phyloP scores from a whole-genome alignment of 495 filamentous ascomycete genomes.

The Daldinia vernicosa region DNA sequence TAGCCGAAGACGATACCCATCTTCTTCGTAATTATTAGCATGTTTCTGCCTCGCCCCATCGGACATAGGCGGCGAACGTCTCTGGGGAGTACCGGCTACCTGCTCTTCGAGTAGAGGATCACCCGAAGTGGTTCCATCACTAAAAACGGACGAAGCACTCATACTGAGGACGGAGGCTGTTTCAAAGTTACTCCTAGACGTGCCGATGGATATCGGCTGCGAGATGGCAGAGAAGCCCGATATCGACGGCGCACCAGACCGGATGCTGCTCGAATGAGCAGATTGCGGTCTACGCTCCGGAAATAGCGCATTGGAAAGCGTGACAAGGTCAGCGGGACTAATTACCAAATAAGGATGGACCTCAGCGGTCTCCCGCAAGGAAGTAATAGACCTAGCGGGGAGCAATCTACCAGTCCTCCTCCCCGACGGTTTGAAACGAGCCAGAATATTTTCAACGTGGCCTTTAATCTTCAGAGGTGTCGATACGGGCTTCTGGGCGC shows the following conservation, averaged over 20 bases:
- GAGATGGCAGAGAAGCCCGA: conserved; percentile 67
- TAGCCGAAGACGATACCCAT: conserved; percentile 62
- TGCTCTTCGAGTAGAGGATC: conserved; percentile 68
- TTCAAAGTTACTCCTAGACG: conserved; percentile 59
- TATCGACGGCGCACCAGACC: conserved; percentile 72
- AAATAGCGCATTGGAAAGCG: conserved; percentile 75
- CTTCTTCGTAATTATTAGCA: conserved; percentile 61
- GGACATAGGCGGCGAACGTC: conserved; percentile 55
- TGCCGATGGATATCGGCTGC: conserved; percentile 56
- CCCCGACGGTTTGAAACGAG: conserved; percentile 67
- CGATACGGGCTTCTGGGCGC: conserved; percentile 64
- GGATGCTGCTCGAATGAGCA: conserved; percentile 60
- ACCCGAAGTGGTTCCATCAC: conserved; percentile 71
- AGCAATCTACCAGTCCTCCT: conserved; percentile 68
- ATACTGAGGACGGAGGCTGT: conserved; percentile 71
- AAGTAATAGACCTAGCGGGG: conserved; percentile 73
- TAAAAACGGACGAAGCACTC: conserved; percentile 72
- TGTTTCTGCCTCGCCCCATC: conserved; percentile 48
- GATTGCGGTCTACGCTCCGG: conserved; percentile 69
- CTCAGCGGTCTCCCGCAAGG: conserved; percentile 72
- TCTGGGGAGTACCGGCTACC: conserved; percentile 48
- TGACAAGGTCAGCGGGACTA: conserved; percentile 75
- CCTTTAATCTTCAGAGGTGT: conserved; percentile 71
- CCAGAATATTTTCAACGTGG: conserved; percentile 80
- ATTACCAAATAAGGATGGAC: conserved; percentile 77